Evolutionary conservation across 148 eudicot species (phyloP).

Genomic region (Silene uniflora): DNA sequence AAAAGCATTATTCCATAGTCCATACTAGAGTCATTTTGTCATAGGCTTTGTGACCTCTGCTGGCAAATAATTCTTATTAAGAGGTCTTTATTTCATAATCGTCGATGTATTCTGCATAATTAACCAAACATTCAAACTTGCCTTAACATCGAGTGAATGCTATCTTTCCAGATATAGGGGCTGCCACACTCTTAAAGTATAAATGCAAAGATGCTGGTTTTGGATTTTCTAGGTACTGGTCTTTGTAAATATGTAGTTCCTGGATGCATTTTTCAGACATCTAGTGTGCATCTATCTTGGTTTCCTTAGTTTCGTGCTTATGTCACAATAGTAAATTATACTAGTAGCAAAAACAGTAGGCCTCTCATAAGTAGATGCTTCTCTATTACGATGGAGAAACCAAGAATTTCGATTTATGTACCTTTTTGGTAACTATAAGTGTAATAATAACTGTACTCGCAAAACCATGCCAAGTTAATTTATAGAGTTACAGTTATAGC

Average conservation of each 20-base stretch:
- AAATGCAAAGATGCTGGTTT: constrained; percentile 87
- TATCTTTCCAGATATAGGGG: constrained; percentile 95
- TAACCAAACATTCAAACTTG: constrained; percentile 17
- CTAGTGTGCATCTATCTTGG: constrained; percentile 60
- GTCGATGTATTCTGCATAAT: constrained; percentile 8
- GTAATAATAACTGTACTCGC: neutral
- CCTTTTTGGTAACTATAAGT: neutral
- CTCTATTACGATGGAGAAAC: neutral
- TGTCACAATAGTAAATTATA: neutral
- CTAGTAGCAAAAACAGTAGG: neutral
- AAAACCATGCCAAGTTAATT: neutral
- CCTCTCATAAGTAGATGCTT: neutral
- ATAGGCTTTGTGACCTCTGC: neutral
- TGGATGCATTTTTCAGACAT: constrained; percentile 54
- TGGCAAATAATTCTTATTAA: neutral
- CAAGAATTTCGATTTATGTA: neutral
- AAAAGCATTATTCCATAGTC: neutral
- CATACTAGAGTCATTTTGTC: neutral
- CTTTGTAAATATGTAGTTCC: neutral
- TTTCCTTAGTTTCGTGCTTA: neutral
- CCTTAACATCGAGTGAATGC: constrained; percentile 75
- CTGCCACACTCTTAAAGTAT: constrained; percentile 88
- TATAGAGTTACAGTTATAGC: neutral
- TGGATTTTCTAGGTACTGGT: constrained; percentile 71
- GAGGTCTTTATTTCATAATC: neutral